Base-by-base conservation (phyloP, 2,329 filamentous ascomycete genomes). In the Microsporum ferrugineum region DNA sequence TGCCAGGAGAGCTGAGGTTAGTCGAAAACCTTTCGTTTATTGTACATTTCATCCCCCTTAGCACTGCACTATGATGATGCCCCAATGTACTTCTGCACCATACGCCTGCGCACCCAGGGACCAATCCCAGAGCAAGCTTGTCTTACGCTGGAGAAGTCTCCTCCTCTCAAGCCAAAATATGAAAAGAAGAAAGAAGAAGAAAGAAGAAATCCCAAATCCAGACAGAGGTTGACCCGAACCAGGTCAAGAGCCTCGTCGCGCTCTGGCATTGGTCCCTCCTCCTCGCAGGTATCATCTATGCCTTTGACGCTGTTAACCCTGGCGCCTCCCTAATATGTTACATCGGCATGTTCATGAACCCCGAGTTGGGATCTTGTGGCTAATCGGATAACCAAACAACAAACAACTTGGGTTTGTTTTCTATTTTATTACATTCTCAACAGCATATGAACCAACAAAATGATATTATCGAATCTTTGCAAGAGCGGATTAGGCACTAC, bases 391-490 rank as follows among this genome's bases (percentile, higher is more conserved):
- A 36, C 45, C 39, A 57, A 57, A 39, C 49, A 55, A 57, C 34
- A 57, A 57, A 57, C 39, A 41, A 57, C 8, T 47, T 45, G 57
- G 57, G 39, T 59, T 59, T 59, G 38, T 39, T 55, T 39, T 53
- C 36, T 55, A 39, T 36, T 29, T 55, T 55, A 55, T 55, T 55
- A 57, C 51, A 49, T 53, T 34, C 38, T 60, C 58, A 63, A 59
- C 63, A 77, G 74, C 73, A 76, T 62, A 76, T 76, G 55, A 71
- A 75, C 56, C 70, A 75, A 59, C 74, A 76, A 64, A 75, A 75
- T 60, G 74, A 74, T 61, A 69, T 74, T 57, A 75, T 76, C 66
- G 75, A 75, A 51, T 71, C 71, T 36, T 68, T 77, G 27, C 74
- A 73, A 51, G 73, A 76, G 55, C 72, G 73, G 45, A 72, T 76